Base-by-base conservation (phyloP, 805 yeast species). In the Cyberlindnera veronae region DNA sequence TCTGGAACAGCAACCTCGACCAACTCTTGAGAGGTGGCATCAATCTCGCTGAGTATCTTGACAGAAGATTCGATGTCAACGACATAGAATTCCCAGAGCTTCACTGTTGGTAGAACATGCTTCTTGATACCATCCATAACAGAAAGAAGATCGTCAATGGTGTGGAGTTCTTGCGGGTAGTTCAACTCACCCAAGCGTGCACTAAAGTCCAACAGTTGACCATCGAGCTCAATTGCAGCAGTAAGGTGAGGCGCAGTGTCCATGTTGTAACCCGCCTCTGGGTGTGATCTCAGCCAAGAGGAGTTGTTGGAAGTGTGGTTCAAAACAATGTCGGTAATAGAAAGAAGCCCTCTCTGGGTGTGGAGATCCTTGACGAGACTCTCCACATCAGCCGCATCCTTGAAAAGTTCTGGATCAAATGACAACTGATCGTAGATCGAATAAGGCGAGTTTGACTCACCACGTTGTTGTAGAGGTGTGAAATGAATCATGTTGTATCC, bases 401-500 rank as follows among this genome's bases (percentile, higher is more conserved):
- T 58, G 58, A 93, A 91, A 18, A 79, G 61, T 0, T 51, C 59
- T 0, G 83, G 77, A 57, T 91, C 98, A 63, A 84, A 90, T 19
- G 56, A 61, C 45, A 88, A 71, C 63, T 93, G 98, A 60, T 91
- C 96, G 53, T 66, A 81, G 39, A 91, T 87, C 4, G 96, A 86
- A 58, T 90, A 91, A 0, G 99, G 99, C 6, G 97, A 90, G 60
- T 90, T 76, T 1, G 96, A 85, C 46, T 73, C 83, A 24, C 99
- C 99, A 41, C 98, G 72, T 48, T 80, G 66, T 63, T 91, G 96
- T 51, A 91, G 69, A 0, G 99, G 99, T 6, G 97, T 90, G 61
- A 91, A 91, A 67, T 91, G 99, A 32, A 93, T 69, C 96, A 91
- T 87, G 62, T 93, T 93, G 67, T 91, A 91, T 16, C 93, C 90